phyloP scores from a whole-genome alignment of 495 filamentous ascomycete species.

The Aspergillus diversus region DNA sequence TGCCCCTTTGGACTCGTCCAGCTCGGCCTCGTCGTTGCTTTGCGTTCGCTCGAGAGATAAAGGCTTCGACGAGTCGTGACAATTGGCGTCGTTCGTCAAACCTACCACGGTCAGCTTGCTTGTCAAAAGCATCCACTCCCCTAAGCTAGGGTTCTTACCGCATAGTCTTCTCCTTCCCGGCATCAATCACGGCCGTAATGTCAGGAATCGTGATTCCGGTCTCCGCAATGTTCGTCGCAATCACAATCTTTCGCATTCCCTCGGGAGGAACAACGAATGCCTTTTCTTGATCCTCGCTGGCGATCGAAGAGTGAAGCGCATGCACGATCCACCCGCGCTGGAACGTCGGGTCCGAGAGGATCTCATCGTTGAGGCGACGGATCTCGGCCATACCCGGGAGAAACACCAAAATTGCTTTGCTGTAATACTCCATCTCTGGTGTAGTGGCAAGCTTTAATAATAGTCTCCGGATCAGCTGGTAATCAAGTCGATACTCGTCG shows the following conservation, averaged over 20 bases:
- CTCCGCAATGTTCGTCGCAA: slow-evolving; percentile 96
- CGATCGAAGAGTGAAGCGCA: slow-evolving; percentile 89
- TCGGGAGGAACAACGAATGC: slow-evolving; percentile 84
- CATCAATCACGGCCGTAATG: slow-evolving; percentile 92
- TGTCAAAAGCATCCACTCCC: neutral
- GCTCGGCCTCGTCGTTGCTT: slow-evolving; percentile 93
- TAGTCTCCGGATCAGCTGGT: slow-evolving; percentile 75
- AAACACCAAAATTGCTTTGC: slow-evolving; percentile 92
- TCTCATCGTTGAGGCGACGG: slow-evolving; percentile 78
- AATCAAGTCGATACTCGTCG: slow-evolving; percentile 87
- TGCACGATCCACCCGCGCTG: slow-evolving; percentile 75
- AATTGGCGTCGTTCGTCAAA: slow-evolving; percentile 93
- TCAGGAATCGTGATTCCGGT: slow-evolving; percentile 98
- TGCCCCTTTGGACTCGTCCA: slow-evolving; percentile 90
- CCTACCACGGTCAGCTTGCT: slow-evolving; percentile 26
- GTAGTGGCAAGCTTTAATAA: slow-evolving; percentile 72
- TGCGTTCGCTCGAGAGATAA: slow-evolving; percentile 91
- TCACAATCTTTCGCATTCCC: slow-evolving; percentile 85
- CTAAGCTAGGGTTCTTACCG: slow-evolving; percentile 35
- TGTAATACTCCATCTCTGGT: slow-evolving; percentile 67
- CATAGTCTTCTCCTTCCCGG: slow-evolving; percentile 97
- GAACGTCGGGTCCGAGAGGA: slow-evolving; percentile 72
- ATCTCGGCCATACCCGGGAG: slow-evolving; percentile 95
- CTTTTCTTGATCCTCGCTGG: slow-evolving; percentile 93
- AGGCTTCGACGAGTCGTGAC: slow-evolving; percentile 85